Evolutionary conservation across 2,329 filamentous ascomycete genomes (phyloP), one percentile per base, ranked within the genome.

Genomic region (Scedosporium apiospermum): DNA sequence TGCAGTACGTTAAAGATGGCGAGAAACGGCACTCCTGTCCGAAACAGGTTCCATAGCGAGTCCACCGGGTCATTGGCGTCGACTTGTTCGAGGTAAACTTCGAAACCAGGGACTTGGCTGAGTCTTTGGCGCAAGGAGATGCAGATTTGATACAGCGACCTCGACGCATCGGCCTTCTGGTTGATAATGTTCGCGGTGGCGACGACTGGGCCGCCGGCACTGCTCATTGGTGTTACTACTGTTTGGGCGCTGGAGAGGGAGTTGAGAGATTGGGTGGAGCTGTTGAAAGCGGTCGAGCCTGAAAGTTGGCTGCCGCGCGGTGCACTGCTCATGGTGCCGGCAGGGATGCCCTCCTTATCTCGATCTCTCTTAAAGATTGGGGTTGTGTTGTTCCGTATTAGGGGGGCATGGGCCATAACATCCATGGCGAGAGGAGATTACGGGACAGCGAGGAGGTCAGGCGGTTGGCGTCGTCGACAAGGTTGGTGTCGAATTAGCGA

Each of bases 151-250:
- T 96, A 99, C 26, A 99, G 85, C 10, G 93, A 97, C 64, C 88
- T 84, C 63, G 90, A 91, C 67, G 95, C 93, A 73, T 96, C 93
- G 73, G 93, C 95, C 73, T 91, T 90, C 75, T 93, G 90, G 77
- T 99, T 99, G 81, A 99, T 96, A 74, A 99, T 96, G 75, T 96
- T 97, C 74, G 90, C 84, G 64, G 89, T 91, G 65, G 92, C 89
- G 69, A 91, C 78, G 65, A 93, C 84, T 64, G 84, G 84, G 57
- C 86, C 86, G 64, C 80, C 75, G 64, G 75, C 84, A 9, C 49
- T 49, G 57, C 80, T 77, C 9, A 69, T 66, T 61, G 75, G 65
- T n/a, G 68, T 67, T 41, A 75, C 71, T 30, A 76, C 68, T 38
- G 80, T 81, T 30, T 76, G 69, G 12, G 75, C 71, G 67, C 74